Base-by-base conservation (phyloP, 371 early-diverging fungal genomes). In the Dentiscutata heterogama region DNA sequence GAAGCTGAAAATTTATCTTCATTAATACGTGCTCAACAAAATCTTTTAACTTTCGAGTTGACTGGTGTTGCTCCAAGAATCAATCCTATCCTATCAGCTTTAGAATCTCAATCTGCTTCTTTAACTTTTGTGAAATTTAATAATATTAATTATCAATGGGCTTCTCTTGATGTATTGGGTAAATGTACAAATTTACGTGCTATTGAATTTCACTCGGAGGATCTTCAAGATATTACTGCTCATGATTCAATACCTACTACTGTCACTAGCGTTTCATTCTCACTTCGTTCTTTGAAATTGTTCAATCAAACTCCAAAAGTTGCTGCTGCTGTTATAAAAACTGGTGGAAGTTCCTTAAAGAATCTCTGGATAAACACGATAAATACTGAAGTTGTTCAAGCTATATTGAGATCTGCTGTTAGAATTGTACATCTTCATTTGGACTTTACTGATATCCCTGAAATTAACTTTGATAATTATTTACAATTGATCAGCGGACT, bases 171-270 rank as follows among this genome's bases (percentile, higher is more conserved):
- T 3, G 3, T 70, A n/a, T 39, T 70, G 14, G 35, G 42, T 39
- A 70, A 70, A 70, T 70, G 70, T 42, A 39, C 46, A 70, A 70
- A 70, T 0, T 70, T 70, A 39, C 35, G 22, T 39, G n/a, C 70
- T 20, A 22, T 70, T 5, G 70, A 70, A 39, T 22, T 70, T n/a
- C 7, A 22, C 4, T 70, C 70, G 0, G 18, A 42, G 1, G 4
- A 11, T 46, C 25, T n/a, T n/a, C 7, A 70, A 13, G 18, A 22
- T n/a, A n/a, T n/a, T n/a, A 20, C 35, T 18, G 4, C 65, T 65
- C 31, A 35, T 31, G 65, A 65, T 11, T 31, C 31, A 31, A 46
- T 11, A 46, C 10, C 46, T 46, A 18, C 65, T 18, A 65, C 18
- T 0, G 65, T 35, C n/a, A 4, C n/a, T 2, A 46, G 46, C 7